Percentiles rank a stretch among this genome's conserved stretches.
phyloP scores from a whole-genome alignment of 148 eudicot species.

The Vaccinium macrocarpon region DNA sequence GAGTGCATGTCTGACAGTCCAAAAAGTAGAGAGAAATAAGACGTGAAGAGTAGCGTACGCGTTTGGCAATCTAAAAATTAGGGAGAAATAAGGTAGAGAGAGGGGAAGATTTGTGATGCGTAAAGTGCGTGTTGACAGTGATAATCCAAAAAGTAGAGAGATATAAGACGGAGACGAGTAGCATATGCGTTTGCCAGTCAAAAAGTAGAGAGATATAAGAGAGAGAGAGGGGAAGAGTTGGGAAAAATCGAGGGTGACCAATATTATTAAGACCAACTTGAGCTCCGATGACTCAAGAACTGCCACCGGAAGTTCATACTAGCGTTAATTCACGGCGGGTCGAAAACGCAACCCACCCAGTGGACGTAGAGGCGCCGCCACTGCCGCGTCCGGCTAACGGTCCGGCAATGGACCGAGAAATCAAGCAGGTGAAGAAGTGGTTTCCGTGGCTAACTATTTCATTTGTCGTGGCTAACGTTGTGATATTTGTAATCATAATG shows the following conservation, averaged over 20 bases:
- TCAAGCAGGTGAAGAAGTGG: constrained; percentile 54
- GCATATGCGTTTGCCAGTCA: too few species aligned
- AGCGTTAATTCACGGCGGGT: constrained; percentile 23
- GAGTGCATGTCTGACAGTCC: neutral
- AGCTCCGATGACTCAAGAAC: neutral
- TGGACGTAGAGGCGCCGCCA: constrained; percentile 21
- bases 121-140: too few species aligned
- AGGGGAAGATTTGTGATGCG: too few species aligned
- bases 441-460: constrained; percentile 60
- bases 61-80: too few species aligned
- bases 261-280: neutral
- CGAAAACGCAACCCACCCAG: constrained; percentile 32
- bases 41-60: too few species aligned
- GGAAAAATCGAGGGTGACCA: too few species aligned
- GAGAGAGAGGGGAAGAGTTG: too few species aligned
- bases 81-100: too few species aligned
- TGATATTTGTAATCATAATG: constrained; percentile 62
- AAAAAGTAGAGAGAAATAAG: too few species aligned
- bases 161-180: too few species aligned
- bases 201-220: too few species aligned
- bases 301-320: constrained; percentile 9
- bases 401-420: constrained; percentile 15
- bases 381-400: constrained; percentile 11
- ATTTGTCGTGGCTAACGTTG: constrained; percentile 54
- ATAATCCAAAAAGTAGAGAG: too few species aligned